A percentile compares a stretch with the other conserved stretches of the same genome.
phyloP scores from a whole-genome alignment of 1,139 yeast genomes.

The Diutina sp. region DNA sequence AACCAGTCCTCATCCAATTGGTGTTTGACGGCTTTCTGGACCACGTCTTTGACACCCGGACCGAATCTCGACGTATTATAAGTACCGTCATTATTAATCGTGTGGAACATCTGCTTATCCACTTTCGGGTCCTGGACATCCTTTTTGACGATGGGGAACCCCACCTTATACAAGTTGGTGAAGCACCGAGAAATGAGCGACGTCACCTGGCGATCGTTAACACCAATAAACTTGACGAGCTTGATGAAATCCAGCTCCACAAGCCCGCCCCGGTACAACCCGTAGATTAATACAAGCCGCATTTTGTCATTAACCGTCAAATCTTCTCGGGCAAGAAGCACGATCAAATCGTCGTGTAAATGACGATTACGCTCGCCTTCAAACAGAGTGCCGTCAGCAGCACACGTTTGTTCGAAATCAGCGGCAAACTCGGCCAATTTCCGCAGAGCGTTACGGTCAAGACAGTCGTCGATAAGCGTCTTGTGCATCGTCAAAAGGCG shows the following conservation, averaged over 20 bases:
- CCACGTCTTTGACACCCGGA: slow-evolving; percentile 53
- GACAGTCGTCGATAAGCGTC: slow-evolving; percentile 45
- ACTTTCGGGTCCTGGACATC: slow-evolving; percentile 24
- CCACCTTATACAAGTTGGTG: slow-evolving; percentile 52
- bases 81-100: slow-evolving; percentile 51
- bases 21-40: slow-evolving; percentile 35
- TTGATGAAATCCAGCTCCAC: slow-evolving; percentile 63
- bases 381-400: slow-evolving; percentile 60
- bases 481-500: slow-evolving; percentile 48
- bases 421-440: slow-evolving; percentile 50
- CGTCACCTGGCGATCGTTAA: slow-evolving; percentile 41
- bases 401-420: slow-evolving; percentile 62
- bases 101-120: slow-evolving; percentile 42
- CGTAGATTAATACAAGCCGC: slow-evolving; percentile 66
- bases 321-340: slow-evolving; percentile 39
- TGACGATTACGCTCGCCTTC: slow-evolving; percentile 58
- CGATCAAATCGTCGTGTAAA: slow-evolving; percentile 55
- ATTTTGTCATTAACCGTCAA: slow-evolving; percentile 52
- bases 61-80: slow-evolving; percentile 68
- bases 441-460: slow-evolving; percentile 36
- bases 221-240: slow-evolving; percentile 56
- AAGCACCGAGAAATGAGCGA: slow-evolving; percentile 38
- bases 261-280: slow-evolving; percentile 76
- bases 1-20: slow-evolving; percentile 45
- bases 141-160: slow-evolving; percentile 50